These are phyloP conservation scores for Sonneratia caseolaris DNA, from an alignment of 345 rosid species.

Conservation along the genomic window DNA sequence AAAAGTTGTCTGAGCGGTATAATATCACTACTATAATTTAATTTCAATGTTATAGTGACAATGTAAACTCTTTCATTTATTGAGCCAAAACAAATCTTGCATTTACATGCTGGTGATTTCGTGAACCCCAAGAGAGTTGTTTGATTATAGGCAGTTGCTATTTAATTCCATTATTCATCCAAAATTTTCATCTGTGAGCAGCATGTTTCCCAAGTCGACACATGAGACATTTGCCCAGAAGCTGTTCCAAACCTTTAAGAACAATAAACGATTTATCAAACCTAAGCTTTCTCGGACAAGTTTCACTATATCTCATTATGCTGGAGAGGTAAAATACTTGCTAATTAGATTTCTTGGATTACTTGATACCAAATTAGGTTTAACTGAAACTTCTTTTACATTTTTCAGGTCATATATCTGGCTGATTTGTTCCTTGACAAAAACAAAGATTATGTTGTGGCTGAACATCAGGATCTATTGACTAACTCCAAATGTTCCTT, in stretches of 20 bases:
- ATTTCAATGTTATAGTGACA: neutral
- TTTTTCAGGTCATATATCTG: conserved; percentile 67
- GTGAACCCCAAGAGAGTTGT: neutral
- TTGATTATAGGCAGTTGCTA: neutral
- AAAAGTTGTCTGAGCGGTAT: neutral
- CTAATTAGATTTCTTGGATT: conserved; percentile 2
- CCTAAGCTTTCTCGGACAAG: conserved; percentile 97
- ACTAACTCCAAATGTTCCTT: conserved; percentile 68
- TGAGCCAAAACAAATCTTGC: neutral
- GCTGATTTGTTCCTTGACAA: conserved; percentile 95
- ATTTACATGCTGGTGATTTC: neutral
- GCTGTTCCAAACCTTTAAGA: conserved; percentile 94
- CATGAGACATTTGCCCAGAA: conserved; percentile 99
- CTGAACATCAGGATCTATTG: conserved; percentile 96
- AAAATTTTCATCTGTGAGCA: conserved; percentile 30
- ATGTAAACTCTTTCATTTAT: neutral
- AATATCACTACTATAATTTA: neutral
- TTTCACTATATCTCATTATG: conserved; percentile 93
- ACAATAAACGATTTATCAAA: conserved; percentile 85
- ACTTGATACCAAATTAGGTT: neutral
- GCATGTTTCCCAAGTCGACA: conserved; percentile 97
- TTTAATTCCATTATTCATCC: conserved; percentile 6
- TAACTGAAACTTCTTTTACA: conserved; percentile 13
- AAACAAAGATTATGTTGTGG: conserved; percentile 99
- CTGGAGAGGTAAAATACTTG: conserved; percentile 75